Percentiles rank a stretch among this genome's conserved stretches.
These are phyloP conservation scores for Starmerella tilneyi DNA, from an alignment of 805 yeast species.

Conservation along the genomic window DNA sequence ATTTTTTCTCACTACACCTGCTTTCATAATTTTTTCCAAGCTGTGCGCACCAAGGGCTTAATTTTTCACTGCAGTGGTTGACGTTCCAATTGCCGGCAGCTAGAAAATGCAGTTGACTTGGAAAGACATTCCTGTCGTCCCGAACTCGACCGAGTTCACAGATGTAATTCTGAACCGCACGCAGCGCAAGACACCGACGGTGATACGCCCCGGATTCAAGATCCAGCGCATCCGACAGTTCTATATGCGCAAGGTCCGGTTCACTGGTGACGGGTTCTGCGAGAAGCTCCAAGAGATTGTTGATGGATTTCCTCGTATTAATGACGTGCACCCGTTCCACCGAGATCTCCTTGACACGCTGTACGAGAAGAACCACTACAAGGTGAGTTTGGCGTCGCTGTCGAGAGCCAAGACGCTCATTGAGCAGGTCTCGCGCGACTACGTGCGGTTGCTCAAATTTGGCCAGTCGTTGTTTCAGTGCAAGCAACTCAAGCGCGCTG, in stretches of 20 bases:
- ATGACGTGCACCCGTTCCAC: conserved; percentile 97
- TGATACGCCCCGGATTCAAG: conserved; percentile 89
- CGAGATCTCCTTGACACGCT: conserved; percentile 95
- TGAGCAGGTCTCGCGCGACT: conserved; percentile 94
- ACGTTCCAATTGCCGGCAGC: not conserved
- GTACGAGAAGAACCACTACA: conserved; percentile 96
- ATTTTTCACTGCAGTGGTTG: conserved; percentile 3
- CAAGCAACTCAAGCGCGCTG: conserved; percentile 97
- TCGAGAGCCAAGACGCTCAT: conserved; percentile 87
- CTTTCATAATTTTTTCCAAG: conserved; percentile 6
- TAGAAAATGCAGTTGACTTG: conserved; percentile 84
- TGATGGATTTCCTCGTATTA: conserved; percentile 86
- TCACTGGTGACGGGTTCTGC: conserved; percentile 88
- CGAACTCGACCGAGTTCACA: conserved; percentile 82
- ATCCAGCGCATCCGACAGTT: conserved; percentile 94
- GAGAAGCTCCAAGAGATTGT: conserved; percentile 84
- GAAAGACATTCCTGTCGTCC: conserved; percentile 96
- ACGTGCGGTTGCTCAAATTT: conserved; percentile 82
- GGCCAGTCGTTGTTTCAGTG: conserved; percentile 98
- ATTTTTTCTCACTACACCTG: conserved; percentile 4
- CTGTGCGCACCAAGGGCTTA: conserved; percentile 2
- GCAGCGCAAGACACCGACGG: conserved; percentile 99
- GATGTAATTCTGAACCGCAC: conserved; percentile 95
- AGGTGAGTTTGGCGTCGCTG: conserved; percentile 88
- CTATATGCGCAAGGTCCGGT: conserved; percentile 96